A percentile compares a stretch with the other conserved stretches of the same genome.
These are phyloP conservation scores for Calocybe indica DNA, from an alignment of 768 basidiomycete genomes.

Conservation along the genomic window DNA sequence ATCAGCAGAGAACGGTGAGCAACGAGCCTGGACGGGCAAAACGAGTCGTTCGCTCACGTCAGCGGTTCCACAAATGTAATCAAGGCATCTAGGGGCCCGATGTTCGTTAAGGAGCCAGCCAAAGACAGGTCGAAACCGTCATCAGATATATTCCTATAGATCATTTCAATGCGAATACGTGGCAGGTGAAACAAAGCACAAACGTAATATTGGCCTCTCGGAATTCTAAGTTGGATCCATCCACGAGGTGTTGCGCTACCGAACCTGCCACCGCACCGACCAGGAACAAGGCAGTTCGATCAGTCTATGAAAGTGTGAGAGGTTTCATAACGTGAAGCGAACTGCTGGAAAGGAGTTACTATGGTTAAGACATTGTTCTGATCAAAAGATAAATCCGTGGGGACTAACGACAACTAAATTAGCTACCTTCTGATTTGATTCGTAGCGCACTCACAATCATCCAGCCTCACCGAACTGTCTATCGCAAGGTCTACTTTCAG, in stretches of 20 bases:
- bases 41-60: constrained; percentile 29
- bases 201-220: constrained; percentile 54
- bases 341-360: constrained; percentile 24
- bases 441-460: constrained; percentile 47
- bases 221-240: constrained; percentile 48
- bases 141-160: constrained; percentile 43
- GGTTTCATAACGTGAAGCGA: neutral
- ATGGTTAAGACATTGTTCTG: constrained; percentile 52
- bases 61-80: constrained; percentile 64
- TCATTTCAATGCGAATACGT: neutral
- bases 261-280: constrained; percentile 70
- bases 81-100: constrained; percentile 63
- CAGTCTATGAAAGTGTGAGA: constrained; percentile 35
- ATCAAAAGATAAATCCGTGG: constrained; percentile 50
- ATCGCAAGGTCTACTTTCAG: constrained; percentile 55
- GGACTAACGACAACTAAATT: constrained; percentile 26
- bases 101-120: constrained; percentile 51
- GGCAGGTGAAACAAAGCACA: constrained; percentile 6
- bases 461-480: constrained; percentile 48
- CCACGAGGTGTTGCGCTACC: constrained; percentile 59
- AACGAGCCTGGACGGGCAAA: neutral
- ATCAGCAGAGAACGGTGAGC: neutral
- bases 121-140: constrained; percentile 60
- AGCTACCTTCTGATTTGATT: neutral
- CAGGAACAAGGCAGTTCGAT: constrained; percentile 56